Evolutionary conservation across 768 basidiomycete genomes (phyloP), one percentile per base, ranked within the genome.

Genomic region (Auriscalpium vulgare): DNA sequence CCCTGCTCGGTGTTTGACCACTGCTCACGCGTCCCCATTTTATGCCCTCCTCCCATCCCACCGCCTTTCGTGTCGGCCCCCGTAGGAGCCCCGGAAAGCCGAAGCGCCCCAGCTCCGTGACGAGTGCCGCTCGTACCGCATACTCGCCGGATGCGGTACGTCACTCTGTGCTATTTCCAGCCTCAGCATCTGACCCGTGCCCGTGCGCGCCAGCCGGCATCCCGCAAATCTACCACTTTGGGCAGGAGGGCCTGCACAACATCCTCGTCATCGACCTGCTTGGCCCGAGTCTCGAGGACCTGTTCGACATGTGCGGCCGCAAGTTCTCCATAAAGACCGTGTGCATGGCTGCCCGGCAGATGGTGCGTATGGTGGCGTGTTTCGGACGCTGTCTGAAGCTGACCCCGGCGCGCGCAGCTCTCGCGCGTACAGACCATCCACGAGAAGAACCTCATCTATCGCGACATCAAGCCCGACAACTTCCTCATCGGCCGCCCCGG

Each of bases 381-480:
- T 47, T 44, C 29, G 2, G 29, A 29, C 2, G 29, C 29, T 37
- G 45, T 50, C 37, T 21, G 56, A 49, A 14, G 38, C 34, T 9
- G 36, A 35, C 50, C 43, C 37, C 3, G 36, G 0, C 23, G n/a
- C 17, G 37, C 51, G 11, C 65, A 98, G 95, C 78, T 99, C 57
- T 83, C 91, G 50, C 85, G 97, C 65, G 94, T 97, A 17, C 95
- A 98, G 72, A 95, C 90, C 16, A 97, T 99, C 52, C 97, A 99
- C 72, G 95, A 97, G 73, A 98, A 97, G 81, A 97, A 97, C 73
- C 83, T 99, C 66, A 98, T 99, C 65, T 98, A 99, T 71, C 89
- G 97, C 54, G 97, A 99, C 70, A 98, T 99, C 77, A 99, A 99
- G 72, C 97, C 97, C 10, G 97, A 98, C 75, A 99, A 99, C 73